Evolutionary conservation across 495 filamentous ascomycete genomes (phyloP).

Genomic region (Cercophora samala): DNA sequence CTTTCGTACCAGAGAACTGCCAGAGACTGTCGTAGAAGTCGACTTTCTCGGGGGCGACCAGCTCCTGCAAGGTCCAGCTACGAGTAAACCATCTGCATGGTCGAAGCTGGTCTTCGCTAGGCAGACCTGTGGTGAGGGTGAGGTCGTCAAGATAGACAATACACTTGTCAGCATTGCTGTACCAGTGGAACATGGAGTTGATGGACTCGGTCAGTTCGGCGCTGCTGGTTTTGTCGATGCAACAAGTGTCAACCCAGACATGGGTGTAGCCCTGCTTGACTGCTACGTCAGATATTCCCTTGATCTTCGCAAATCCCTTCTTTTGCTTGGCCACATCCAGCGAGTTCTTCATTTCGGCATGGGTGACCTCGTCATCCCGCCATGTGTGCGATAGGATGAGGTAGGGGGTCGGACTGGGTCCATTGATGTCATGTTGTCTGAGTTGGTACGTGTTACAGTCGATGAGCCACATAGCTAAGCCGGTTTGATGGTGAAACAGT

Average conservation of each 20-base stretch:
- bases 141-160: no score
- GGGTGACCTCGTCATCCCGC: constrained; percentile 22
- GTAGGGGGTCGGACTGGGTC: constrained; percentile 10
- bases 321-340: not conserved
- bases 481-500: not conserved
- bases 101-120: not conserved
- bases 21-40: constrained; percentile 32
- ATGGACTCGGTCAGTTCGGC: constrained; percentile 44
- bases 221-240: constrained; percentile 44
- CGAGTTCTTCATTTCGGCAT: constrained; percentile 5
- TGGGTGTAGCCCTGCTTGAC: constrained; percentile 8
- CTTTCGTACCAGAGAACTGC: constrained; percentile 18
- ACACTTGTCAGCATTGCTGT: constrained; percentile 21
- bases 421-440: not conserved
- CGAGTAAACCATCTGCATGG: constrained; percentile 19
- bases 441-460: constrained; percentile 9
- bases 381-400: constrained; percentile 25
- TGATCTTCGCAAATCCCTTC: constrained; percentile 13
- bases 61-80: constrained; percentile 41
- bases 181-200: constrained; percentile 50
- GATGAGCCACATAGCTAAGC: constrained; percentile 14
- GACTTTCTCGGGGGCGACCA: constrained; percentile 33
- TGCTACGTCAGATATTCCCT: constrained; percentile 4
- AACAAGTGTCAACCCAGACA: constrained; percentile 46
- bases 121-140: no score